Evolutionary conservation across 2,329 filamentous ascomycete genomes (phyloP).

Genomic region (Verticillium dahliae): DNA sequence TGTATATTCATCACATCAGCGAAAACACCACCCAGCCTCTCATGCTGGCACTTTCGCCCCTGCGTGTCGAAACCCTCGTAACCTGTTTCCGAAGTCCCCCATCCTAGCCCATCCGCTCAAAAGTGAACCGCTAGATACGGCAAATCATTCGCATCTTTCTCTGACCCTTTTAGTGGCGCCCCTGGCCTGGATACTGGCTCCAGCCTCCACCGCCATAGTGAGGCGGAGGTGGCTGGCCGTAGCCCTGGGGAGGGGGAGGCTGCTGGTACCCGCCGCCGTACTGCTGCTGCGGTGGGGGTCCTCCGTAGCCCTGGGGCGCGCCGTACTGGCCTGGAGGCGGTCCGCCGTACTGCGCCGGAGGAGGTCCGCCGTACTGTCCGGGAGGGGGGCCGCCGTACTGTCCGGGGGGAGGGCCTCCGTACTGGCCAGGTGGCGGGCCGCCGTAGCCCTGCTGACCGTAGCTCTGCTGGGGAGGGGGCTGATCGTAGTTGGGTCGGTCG

Average conservation of each 20-base stretch:
- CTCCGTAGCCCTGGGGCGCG: constrained; percentile 16
- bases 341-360: constrained; percentile 18
- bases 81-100: no score
- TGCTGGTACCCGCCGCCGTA: constrained; percentile 8
- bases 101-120: no score
- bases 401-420: constrained; percentile 12
- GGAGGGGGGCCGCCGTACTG: constrained; percentile 21
- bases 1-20: background rate
- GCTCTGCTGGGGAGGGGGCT: constrained; percentile 24
- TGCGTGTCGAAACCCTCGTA: no score
- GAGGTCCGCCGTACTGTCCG: constrained; percentile 20
- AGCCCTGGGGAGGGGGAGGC: constrained; percentile 9
- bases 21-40: background rate
- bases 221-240: constrained; percentile 12
- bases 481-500: constrained; percentile 22
- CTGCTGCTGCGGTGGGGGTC: constrained; percentile 8
- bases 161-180: background rate
- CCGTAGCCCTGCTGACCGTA: constrained; percentile 23
- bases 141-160: no score
- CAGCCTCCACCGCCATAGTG: constrained; percentile 20
- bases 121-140: no score
- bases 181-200: constrained; percentile 30
- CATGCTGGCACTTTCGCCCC: background rate
- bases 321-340: constrained; percentile 23
- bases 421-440: constrained; percentile 17